Conservation (phyloP, 345 rosid species). For the Rhizophora mangle region DNA sequence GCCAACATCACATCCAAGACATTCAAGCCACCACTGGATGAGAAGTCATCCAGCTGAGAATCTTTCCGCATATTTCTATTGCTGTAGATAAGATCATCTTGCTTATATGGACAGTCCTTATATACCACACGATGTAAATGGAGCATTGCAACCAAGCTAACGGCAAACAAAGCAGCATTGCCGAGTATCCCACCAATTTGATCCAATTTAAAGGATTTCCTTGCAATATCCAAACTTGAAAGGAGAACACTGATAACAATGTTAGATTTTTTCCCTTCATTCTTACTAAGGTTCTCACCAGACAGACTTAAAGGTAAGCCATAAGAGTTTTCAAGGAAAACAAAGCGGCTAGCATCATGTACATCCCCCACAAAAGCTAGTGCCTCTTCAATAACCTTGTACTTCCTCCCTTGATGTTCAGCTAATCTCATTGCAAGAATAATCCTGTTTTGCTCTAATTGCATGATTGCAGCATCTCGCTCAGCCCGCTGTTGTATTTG, state of each 20-base stretch:
- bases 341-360: conserved; percentile 32
- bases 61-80: conserved; percentile 32
- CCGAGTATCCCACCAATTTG: conserved; percentile 63
- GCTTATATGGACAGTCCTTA: conserved; percentile 29
- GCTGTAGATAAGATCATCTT: conserved; percentile 16
- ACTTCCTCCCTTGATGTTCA: conserved; percentile 67
- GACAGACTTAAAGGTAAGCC: conserved; percentile 30
- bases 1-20: conserved; percentile 75
- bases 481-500: conserved; percentile 73
- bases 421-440: conserved; percentile 72
- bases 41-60: conserved; percentile 33
- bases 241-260: conserved; percentile 41
- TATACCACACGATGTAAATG: conserved; percentile 56
- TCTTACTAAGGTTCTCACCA: conserved; percentile 25
- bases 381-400: conserved; percentile 77
- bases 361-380: conserved; percentile 68
- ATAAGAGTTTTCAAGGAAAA: conserved; percentile 54
- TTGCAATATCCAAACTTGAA: conserved; percentile 58
- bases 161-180: conserved; percentile 69
- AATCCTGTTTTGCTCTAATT: conserved; percentile 73
- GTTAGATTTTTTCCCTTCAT: conserved; percentile 35
- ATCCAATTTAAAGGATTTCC: conserved; percentile 51
- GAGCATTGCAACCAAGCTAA: conserved; percentile 74
- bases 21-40: conserved; percentile 35
- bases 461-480: conserved; percentile 73